Evolutionary conservation across 179 eudicot species (phyloP).

Genomic region (Gypsophila paniculata): DNA sequence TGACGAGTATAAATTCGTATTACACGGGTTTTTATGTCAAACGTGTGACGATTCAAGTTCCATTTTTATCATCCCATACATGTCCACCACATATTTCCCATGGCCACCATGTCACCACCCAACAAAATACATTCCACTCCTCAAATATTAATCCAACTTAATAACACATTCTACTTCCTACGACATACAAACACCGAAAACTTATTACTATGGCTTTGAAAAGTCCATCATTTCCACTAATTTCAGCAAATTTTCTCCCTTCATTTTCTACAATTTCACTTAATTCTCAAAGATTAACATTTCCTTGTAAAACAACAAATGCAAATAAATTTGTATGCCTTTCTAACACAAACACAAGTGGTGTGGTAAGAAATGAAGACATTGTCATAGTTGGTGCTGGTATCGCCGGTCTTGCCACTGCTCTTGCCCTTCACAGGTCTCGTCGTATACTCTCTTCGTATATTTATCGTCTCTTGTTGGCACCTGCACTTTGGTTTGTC

Average conservation of each 20-base stretch:
- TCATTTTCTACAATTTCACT: neutral
- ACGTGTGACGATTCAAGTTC: neutral
- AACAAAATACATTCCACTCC: neutral
- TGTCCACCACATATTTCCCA: neutral
- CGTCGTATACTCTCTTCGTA: neutral
- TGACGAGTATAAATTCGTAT: too few relatives aligned
- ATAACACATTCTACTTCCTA: neutral
- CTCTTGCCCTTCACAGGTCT: conserved; percentile 82
- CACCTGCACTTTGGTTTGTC: too few relatives aligned
- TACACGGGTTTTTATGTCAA: neutral
- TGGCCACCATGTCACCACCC: neutral
- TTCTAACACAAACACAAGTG: conserved; percentile 16
- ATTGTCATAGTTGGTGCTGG: conserved; percentile 86
- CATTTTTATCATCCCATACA: neutral
- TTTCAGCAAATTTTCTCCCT: conserved; percentile 9
- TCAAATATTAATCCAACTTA: neutral
- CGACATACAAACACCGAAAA: neutral
- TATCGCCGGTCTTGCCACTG: conserved; percentile 87
- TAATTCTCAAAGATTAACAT: conserved; percentile 15
- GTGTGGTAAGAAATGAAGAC: conserved; percentile 43
- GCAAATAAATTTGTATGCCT: conserved; percentile 16
- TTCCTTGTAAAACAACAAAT: neutral
- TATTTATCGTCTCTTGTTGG: conserved; percentile 4
- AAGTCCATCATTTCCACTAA: conserved; percentile 10
- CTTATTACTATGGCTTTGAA: conserved; percentile 12